Percentiles rank a stretch among this genome's conserved stretches.
Evolutionary conservation across 2,329 filamentous ascomycete species (phyloP).

Genomic region (Penicillium psychrosexuale): DNA sequence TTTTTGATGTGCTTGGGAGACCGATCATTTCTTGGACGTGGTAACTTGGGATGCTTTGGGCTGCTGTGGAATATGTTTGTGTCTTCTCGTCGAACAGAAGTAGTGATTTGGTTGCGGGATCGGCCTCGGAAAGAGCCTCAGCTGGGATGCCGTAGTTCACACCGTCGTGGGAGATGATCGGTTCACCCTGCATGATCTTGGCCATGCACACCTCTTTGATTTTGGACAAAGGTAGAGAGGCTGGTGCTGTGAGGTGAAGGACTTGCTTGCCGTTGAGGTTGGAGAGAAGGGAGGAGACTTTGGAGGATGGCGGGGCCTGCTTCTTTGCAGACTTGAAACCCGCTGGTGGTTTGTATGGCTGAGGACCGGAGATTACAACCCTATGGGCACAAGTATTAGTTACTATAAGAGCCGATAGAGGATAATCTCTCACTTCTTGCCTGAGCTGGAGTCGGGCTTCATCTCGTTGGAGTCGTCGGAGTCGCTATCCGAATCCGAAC

Average conservation of each 20-base stretch:
- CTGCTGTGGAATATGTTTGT: constrained; percentile 32
- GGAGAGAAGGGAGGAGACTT: constrained; percentile 35
- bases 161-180: constrained; percentile 43
- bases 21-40: constrained; percentile 38
- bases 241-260: constrained; percentile 49
- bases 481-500: constrained; percentile 18
- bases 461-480: constrained; percentile 20
- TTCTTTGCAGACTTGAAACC: constrained; percentile 42
- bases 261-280: constrained; percentile 46
- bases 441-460: constrained; percentile 15
- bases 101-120: constrained; percentile 31
- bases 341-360: constrained; percentile 42
- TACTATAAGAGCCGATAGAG: neutral
- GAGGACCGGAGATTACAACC: constrained; percentile 26
- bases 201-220: constrained; percentile 46
- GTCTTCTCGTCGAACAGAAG: constrained; percentile 38
- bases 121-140: constrained; percentile 31
- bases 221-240: constrained; percentile 43
- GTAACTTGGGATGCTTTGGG: constrained; percentile 32
- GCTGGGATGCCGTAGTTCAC: constrained; percentile 42
- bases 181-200: constrained; percentile 40
- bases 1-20: constrained; percentile 27
- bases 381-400: constrained; percentile 11
- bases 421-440: constrained; percentile 17
- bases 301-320: constrained; percentile 31